Base-by-base conservation (phyloP, 345 rosid genomes). In the Garcia nutans region DNA sequence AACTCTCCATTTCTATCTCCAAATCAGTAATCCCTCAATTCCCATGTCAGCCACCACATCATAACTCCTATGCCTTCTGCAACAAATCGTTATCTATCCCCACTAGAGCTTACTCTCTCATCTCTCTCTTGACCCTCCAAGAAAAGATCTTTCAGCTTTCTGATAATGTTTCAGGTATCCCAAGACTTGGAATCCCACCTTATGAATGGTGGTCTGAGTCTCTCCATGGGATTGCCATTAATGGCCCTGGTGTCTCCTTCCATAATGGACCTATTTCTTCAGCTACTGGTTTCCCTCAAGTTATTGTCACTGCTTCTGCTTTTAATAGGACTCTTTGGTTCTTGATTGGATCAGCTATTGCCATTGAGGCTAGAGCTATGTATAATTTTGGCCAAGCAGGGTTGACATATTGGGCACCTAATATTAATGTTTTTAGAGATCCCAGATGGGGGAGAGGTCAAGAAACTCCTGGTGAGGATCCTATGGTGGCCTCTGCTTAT, bases 371-470 rank as follows among this genome's bases (percentile, higher is more conserved):
- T 58, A 83, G 93, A 76, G 97, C 97, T 8, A 95, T 95, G 97
- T 87, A 93, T 70, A 92, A 91, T 44, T 84, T 72, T 37, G 96
- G 97, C 5, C 97, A 92, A 80, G 93, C 97, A 64, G 97, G 97
- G 83, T 81, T 95, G 88, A 91, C 97, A 1, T 92, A 83, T 74
- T 91, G 99, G 99, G 99, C 97, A 8, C 99, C 99, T 1, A 91
- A 89, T 79, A 79, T 95, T 52, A 95, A 93, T 52, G 84, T 95
- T 71, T 95, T 91, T 71, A 85, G 97, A 82, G 97, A 95, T 68
- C 99, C 97, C 42, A 90, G 99, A 68, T 92, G 99, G 99, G 97
- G 99, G 1, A 89, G 99, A 78, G 97, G 97, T 69, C 99, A 95
- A 78, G 97, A 95, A 83, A 93, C 93, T 82, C 96, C 97, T 2